Percentiles rank a stretch among this genome's conserved stretches.
phyloP scores from a whole-genome alignment of 139 green algal species.

The Chlorella ohadii region DNA sequence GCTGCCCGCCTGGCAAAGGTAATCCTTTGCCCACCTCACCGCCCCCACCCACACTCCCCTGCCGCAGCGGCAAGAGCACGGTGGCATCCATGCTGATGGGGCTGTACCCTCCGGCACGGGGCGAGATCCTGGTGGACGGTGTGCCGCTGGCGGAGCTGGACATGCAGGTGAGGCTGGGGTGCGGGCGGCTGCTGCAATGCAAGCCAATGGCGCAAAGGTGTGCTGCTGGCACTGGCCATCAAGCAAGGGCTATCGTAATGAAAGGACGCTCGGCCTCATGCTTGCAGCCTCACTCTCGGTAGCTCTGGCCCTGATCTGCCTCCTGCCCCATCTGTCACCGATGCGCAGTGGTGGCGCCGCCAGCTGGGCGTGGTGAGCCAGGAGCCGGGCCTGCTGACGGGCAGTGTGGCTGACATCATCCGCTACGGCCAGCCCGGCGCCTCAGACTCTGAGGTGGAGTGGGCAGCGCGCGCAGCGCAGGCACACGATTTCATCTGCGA shows the following conservation, averaged over 20 bases:
- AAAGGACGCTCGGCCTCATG: too few relatives aligned
- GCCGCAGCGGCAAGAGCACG: constrained; percentile 85
- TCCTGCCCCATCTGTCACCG: too few relatives aligned
- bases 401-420: constrained; percentile 67
- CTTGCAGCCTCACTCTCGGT: too few relatives aligned
- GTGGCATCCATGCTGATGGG: constrained; percentile 89
- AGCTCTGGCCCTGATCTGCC: too few relatives aligned
- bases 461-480: constrained; percentile 64
- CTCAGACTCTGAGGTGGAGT: constrained; percentile 50
- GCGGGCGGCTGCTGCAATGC: too few relatives aligned
- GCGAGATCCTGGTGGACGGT: constrained; percentile 82
- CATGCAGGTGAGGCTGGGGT: constrained; percentile 47
- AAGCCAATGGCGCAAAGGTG: too few relatives aligned
- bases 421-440: constrained; percentile 38
- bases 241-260: too few relatives aligned
- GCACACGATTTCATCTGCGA: constrained; percentile 65
- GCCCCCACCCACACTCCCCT: too few relatives aligned
- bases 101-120: constrained; percentile 84
- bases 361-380: constrained; percentile 71
- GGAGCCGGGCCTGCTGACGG: constrained; percentile 63
- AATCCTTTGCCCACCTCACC: too few relatives aligned
- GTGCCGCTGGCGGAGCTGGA: constrained; percentile 73
- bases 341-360: constrained; percentile 43
- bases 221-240: too few relatives aligned
- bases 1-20: too few relatives aligned